These are phyloP conservation scores for Verticillium dahliae DNA, from an alignment of 2,329 filamentous ascomycete genomes.

Conservation along the genomic window DNA sequence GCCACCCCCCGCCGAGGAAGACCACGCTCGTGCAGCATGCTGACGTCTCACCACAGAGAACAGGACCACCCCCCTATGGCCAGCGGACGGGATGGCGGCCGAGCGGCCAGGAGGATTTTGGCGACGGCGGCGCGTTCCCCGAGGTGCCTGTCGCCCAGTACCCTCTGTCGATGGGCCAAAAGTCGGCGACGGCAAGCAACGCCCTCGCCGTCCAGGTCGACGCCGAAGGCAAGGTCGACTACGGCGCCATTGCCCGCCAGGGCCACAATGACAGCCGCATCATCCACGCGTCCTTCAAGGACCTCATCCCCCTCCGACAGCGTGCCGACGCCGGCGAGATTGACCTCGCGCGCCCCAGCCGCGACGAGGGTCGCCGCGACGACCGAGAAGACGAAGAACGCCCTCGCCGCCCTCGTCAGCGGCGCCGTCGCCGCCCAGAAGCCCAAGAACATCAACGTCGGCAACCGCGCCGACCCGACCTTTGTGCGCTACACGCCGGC, in stretches of 20 bases:
- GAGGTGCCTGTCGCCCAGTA: constrained; percentile 93
- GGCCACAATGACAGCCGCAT: constrained; percentile 80
- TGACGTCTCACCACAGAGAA: constrained; percentile 43
- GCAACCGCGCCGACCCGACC: constrained; percentile 75
- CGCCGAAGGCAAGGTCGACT: constrained; percentile 86
- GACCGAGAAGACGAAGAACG: constrained; percentile 82
- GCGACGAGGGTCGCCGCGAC: constrained; percentile 77
- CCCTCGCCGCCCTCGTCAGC: constrained; percentile 72
- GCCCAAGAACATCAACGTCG: constrained; percentile 86
- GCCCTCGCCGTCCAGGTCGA: constrained; percentile 91
- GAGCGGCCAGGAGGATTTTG: constrained; percentile 82
- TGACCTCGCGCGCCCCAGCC: constrained; percentile 74
- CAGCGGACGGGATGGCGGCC: constrained; percentile 88
- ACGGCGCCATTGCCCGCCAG: constrained; percentile 87
- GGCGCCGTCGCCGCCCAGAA: constrained; percentile 89
- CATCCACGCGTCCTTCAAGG: constrained; percentile 93
- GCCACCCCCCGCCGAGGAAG: constrained; percentile 12
- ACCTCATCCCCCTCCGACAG: constrained; percentile 88
- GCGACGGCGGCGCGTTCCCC: constrained; percentile 92
- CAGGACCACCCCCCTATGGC: constrained; percentile 81
- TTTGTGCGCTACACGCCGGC: constrained; percentile 95
- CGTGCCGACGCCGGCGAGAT: constrained; percentile 90
- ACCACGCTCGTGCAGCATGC: background rate
- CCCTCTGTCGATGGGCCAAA: constrained; percentile 89
- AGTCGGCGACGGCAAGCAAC: constrained; percentile 67